These are phyloP conservation scores for Scheffersomyces insectosa DNA, from an alignment of 1,139 yeast species.

Conservation along the genomic window DNA sequence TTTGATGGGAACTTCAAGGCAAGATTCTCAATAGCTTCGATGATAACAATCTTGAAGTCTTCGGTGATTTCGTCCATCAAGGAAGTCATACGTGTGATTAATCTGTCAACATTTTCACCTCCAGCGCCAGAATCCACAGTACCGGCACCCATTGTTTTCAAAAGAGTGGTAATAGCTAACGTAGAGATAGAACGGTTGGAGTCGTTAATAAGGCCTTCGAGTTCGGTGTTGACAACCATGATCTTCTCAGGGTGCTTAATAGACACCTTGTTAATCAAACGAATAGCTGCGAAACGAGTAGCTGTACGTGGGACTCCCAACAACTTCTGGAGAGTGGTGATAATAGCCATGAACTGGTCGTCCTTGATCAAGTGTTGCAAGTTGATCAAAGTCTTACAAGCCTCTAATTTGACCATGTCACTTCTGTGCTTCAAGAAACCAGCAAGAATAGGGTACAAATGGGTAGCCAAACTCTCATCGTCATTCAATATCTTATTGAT, in stretches of 20 bases:
- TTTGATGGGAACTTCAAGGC: slow-evolving; percentile 93
- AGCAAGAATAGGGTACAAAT: slow-evolving; percentile 64
- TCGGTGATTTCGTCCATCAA: slow-evolving; percentile 94
- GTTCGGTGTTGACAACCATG: slow-evolving; percentile 68
- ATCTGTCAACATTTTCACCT: slow-evolving; percentile 79
- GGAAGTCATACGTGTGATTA: slow-evolving; percentile 82
- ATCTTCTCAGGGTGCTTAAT: slow-evolving; percentile 78
- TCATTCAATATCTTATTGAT: slow-evolving; percentile 67
- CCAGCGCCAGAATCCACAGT: slow-evolving; percentile 35
- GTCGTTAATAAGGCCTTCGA: slow-evolving; percentile 86
- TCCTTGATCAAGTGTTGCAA: slow-evolving; percentile 59
- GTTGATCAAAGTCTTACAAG: slow-evolving; percentile 78
- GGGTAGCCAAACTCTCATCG: slow-evolving; percentile 55
- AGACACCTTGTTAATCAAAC: slow-evolving; percentile 85
- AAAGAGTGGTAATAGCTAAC: slow-evolving; percentile 94
- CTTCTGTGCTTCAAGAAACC: slow-evolving; percentile 78
- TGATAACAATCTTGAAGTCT: slow-evolving; percentile 91
- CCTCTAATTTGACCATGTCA: slow-evolving; percentile 91
- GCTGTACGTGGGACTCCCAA: slow-evolving; percentile 88
- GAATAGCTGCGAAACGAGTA: slow-evolving; percentile 88
- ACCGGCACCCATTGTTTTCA: slow-evolving; percentile 89
- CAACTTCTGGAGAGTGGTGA: slow-evolving; percentile 71
- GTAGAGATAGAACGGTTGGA: slow-evolving; percentile 92
- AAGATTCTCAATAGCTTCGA: slow-evolving; percentile 90
- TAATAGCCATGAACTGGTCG: slow-evolving; percentile 64